Evolutionary conservation across 2,329 filamentous ascomycete species (phyloP).

Genomic region (Metarhizium sp.): DNA sequence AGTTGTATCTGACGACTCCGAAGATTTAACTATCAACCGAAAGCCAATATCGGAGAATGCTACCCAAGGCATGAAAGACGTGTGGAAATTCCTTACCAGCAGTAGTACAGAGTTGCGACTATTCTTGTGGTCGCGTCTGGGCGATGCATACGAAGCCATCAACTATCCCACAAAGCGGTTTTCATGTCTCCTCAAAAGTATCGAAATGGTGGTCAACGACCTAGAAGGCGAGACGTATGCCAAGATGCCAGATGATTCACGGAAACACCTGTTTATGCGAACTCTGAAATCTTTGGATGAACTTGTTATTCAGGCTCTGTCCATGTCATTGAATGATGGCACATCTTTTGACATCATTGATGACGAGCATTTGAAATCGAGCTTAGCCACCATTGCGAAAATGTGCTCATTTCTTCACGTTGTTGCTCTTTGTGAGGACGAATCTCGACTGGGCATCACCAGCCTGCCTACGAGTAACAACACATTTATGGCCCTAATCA

Average conservation of each 20-base stretch:
- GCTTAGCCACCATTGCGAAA: conserved; percentile 61
- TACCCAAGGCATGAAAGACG: conserved; percentile 56
- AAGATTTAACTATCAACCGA: conserved; percentile 3
- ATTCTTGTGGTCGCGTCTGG: conserved; percentile 84
- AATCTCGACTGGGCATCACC: conserved; percentile 67
- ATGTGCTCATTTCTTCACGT: conserved; percentile 69
- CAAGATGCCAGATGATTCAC: conserved; percentile 48
- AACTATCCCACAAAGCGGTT: conserved; percentile 81
- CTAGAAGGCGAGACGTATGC: conserved; percentile 54
- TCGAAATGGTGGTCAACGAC: conserved; percentile 68
- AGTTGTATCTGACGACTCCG: conserved; percentile 7
- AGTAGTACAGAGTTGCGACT: conserved; percentile 76
- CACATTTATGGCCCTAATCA: conserved; percentile 43
- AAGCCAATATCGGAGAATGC: conserved; percentile 41
- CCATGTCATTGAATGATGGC: conserved; percentile 55
- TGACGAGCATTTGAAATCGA: conserved; percentile 63
- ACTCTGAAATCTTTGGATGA: conserved; percentile 75
- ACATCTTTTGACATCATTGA: conserved; percentile 77
- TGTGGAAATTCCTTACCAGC: conserved; percentile 75
- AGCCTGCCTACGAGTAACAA: conserved; percentile 49
- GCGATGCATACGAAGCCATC: conserved; percentile 79
- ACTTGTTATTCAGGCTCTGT: conserved; percentile 61
- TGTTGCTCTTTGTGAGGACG: conserved; percentile 74
- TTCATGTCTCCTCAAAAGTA: conserved; percentile 75
- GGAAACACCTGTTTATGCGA: conserved; percentile 62